Evolutionary conservation across 1,284 basidiomycete species (phyloP), one percentile per base, ranked within the genome.

Genomic region (Ustilago crameri): DNA sequence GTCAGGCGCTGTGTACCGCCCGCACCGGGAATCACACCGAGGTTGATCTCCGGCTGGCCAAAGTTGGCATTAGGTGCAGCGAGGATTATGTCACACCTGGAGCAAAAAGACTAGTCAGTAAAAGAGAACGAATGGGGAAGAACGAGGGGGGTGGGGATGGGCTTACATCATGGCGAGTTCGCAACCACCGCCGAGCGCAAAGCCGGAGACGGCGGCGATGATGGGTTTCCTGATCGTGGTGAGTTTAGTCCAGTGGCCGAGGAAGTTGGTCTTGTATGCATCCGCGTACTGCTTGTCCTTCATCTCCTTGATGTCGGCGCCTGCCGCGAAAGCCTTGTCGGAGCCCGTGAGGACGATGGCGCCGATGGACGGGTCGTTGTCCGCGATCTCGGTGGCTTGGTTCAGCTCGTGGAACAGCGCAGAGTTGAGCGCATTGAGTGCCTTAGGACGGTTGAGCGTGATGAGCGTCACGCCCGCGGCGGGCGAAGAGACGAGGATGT

Each of bases 31-130:
- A 98, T 98, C 69, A 95, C 91, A 66, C 96, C 95, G 47, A 98
- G 88, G 83, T 93, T 95, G 85, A 98, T 95, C 84, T 98, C 96
- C 32, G 96, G 95, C 84, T 98, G 96, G 35, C 93, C 94, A 79
- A 98, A 97, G 74, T 89, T 90, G 34, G 96, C 95, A 20, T 89
- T 93, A 5, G 93, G 91, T 7, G 94, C 91, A n/a, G 92, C 93
- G 64, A 98, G 89, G 81, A 98, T 91, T 84, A 98, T 95, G 85
- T 98, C 96, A 84, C 93, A 86, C 84, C 84, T 85, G 74, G n/a
- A 38, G 24, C 12, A 24, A 9, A 37, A 23, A 17, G 10, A 23
- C 17, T 32, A 30, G 15, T 22, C 30, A 30, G n/a, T 34, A 17
- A 54, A 5, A 30, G 7, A 30, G 20, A 17, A 48, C 17, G 23